Evolutionary conservation across 2,329 filamentous ascomycete species (phyloP).

Genomic region (Cordyceps cateniannulata): DNA sequence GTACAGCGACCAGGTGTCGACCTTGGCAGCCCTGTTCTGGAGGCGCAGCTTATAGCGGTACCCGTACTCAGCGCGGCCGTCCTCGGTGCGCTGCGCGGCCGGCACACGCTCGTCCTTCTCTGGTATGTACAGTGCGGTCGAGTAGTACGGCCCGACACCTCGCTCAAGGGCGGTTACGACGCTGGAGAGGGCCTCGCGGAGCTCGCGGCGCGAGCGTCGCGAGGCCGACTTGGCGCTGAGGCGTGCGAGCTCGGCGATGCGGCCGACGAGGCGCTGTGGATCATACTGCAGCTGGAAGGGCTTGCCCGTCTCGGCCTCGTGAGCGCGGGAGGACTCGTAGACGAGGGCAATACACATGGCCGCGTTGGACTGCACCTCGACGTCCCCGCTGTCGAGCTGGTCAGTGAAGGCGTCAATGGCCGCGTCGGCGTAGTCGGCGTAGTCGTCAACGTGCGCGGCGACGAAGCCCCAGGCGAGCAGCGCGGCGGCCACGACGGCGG

Average conservation of each 20-base stretch:
- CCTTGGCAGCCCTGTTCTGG: conserved; percentile 36
- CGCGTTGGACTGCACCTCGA: conserved; percentile 68
- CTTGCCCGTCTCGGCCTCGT: conserved; percentile 43
- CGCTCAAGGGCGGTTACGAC: conserved; percentile 49
- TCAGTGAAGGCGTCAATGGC: conserved; percentile 78
- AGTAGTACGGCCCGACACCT: conserved; percentile 48
- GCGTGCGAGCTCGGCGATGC: conserved; percentile 41
- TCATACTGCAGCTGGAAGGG: conserved; percentile 44
- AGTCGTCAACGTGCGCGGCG: conserved; percentile 68
- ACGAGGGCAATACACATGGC: conserved; percentile 77
- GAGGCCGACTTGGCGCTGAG: conserved; percentile 44
- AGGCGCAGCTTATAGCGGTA: conserved; percentile 47
- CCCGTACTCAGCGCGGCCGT: conserved; percentile 42
- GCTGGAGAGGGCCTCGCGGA: conserved; percentile 43
- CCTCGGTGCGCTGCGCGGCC: conserved; percentile 32
- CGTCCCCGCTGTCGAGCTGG: conserved; percentile 70
- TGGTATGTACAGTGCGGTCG: conserved; percentile 36
- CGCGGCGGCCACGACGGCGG: conserved; percentile 64
- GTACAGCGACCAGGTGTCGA: conserved; percentile 47
- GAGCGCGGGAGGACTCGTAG: conserved; percentile 60
- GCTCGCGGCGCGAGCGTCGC: conserved; percentile 40
- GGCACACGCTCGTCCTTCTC: conserved; percentile 37
- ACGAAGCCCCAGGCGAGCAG: conserved; percentile 75
- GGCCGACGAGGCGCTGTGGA: conserved; percentile 40
- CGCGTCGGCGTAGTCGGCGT: conserved; percentile 62